phyloP scores from a whole-genome alignment of 352 stramenopile genomes.

The Globisporangium radiosum region DNA sequence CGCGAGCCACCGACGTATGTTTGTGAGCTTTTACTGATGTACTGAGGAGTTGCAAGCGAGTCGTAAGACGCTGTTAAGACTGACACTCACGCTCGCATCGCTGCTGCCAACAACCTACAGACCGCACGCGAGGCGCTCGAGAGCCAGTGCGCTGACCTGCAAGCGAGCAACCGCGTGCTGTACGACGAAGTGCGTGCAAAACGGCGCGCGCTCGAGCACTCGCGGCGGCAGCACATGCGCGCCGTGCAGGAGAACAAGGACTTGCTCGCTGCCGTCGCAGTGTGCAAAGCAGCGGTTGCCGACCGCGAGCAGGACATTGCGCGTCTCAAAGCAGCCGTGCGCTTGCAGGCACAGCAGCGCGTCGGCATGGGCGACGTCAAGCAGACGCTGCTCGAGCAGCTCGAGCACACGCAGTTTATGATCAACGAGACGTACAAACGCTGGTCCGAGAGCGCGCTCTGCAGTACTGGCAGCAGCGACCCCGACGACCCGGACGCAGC shows the following conservation, averaged over 20 bases:
- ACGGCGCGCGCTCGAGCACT: conserved; percentile 36
- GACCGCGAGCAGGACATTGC: conserved; percentile 66
- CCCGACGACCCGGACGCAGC: conserved; percentile 11
- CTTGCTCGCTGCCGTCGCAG: conserved; percentile 47
- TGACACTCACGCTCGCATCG: neutral
- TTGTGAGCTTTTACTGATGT: neutral
- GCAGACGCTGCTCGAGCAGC: conserved; percentile 61
- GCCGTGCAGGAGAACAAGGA: conserved; percentile 62
- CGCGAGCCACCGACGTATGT: conserved; percentile 20
- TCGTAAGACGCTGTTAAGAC: neutral
- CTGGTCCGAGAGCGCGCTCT: conserved; percentile 50
- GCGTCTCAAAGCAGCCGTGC: conserved; percentile 40
- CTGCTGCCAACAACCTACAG: conserved; percentile 6
- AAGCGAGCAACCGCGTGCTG: conserved; percentile 64
- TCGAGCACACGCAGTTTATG: conserved; percentile 76
- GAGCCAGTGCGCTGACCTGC: conserved; percentile 36
- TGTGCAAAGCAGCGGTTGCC: conserved; percentile 54
- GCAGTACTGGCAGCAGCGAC: conserved; percentile 8
- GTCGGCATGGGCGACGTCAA: conserved; percentile 61
- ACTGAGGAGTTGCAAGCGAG: too few species aligned
- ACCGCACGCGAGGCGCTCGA: conserved; percentile 20
- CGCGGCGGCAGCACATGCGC: conserved; percentile 51
- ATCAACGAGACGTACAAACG: conserved; percentile 71
- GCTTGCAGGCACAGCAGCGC: conserved; percentile 42
- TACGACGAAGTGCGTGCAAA: conserved; percentile 54